Evolutionary conservation across 352 stramenopile species (phyloP), one percentile per base, ranked within the genome.

Genomic region (Pythium biforme): DNA sequence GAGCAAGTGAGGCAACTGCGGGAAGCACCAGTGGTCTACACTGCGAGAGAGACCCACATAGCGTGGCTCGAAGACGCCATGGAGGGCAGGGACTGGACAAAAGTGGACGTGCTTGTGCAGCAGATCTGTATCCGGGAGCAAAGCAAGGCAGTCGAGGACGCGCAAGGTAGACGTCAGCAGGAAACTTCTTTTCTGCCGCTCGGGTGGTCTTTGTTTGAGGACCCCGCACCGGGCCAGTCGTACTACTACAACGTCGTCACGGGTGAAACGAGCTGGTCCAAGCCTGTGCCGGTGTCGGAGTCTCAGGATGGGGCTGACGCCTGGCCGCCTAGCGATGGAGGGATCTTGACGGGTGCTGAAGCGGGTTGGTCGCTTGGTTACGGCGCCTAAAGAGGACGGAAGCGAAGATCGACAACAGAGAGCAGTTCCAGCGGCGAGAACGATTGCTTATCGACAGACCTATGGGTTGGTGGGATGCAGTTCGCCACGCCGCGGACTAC

Each of bases 91-190:
- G 69, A 90, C 53, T 94, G 84, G 84, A 64, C 59, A 29, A 90
- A 88, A 56, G 79, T 79, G 27, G 81, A 92, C 34, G 82, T 72
- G 25, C 67, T 92, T 25, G 74, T 88, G 39, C 80, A 90, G 47
- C 80, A 92, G 52, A 94, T 94, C 40, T 59, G 74, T 19, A 75
- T 90, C 19, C 76, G 81, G 19, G 77, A 92, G 49, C 72, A 87
- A 55, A 85, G 78, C 45, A 70, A 88, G 47, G 33, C 37, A 12
- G 72, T 74, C 4, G 59, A 73, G 63, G 49, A 68, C 51, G 40
- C 46, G 5, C 50, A 14, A 23, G 58, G 34, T 14, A 46, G n/a
- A 40, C 23, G 40, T 7, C 33, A 67, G 47, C 29, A 64, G 46
- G 27, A 75, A 31, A 46, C 31, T 47, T 19, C 25, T 27, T 12